Evolutionary conservation across 306 rosid species (phyloP).

Genomic region (Cucumis melo): DNA sequence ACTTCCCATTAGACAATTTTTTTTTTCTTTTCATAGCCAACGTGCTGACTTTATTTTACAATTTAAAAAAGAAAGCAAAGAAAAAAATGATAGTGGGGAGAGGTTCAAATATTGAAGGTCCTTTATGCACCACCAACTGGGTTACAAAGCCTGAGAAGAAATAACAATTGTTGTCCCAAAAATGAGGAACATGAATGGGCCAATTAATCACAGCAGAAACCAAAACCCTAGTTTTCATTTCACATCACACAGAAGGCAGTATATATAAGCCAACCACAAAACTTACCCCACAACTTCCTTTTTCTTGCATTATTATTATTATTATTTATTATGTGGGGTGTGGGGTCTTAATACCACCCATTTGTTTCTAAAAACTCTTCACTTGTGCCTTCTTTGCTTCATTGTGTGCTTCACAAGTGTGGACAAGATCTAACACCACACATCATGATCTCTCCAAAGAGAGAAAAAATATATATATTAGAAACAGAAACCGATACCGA

Average conservation of each 20-base stretch:
- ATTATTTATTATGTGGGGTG: neutral
- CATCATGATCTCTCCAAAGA: neutral
- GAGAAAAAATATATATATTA: no score
- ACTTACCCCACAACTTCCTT: neutral
- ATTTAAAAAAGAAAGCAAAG: neutral
- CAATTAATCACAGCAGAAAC: constrained; percentile 4
- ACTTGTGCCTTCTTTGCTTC: neutral
- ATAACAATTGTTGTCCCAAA: neutral
- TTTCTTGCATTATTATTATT: neutral
- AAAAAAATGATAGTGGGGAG: neutral
- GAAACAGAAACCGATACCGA: neutral
- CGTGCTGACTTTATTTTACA: no score
- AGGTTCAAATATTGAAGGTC: constrained; percentile 6
- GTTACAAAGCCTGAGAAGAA: constrained; percentile 10
- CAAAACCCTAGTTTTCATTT: constrained; percentile 2
- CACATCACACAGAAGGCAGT: constrained; percentile 1
- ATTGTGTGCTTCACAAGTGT: constrained; percentile 4
- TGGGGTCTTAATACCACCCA: constrained; percentile 6
- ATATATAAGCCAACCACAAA: constrained; percentile 1
- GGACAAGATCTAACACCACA: constrained; percentile 9
- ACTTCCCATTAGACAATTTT: no score
- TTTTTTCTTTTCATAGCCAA: no score
- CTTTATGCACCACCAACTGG: constrained; percentile 12
- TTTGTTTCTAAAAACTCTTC: neutral
- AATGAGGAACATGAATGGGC: constrained; percentile 10